Evolutionary conservation across 495 filamentous ascomycete species (phyloP), one percentile per base, ranked within the genome.

Genomic region (Evansstolkia leycettana): DNA sequence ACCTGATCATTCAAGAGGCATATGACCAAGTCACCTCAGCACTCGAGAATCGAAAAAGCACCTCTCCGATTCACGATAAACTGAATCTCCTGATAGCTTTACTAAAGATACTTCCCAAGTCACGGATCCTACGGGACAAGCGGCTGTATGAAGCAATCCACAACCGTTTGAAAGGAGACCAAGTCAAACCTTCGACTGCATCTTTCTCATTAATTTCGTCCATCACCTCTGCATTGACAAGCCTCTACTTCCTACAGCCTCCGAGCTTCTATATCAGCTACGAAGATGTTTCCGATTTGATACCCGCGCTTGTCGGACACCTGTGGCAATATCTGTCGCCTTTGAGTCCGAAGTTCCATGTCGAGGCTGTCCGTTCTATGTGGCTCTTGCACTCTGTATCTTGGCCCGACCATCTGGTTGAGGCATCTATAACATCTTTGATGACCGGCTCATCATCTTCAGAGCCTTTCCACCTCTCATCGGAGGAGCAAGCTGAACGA

Each of bases 261-360:
- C 43, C 60, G 15, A 60, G 62, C 17, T 55, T 60, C 40, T 70
- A 73, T 42, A 55, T 79, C 37, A 62, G 60, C 30, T 57, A 65
- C 30, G 49, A 67, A 28, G 69, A 80, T 35, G 56, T 86, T 5
- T 76, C 76, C 19, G 68, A 75, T 15, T 52, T 89, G 12, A 72
- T 88, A 12, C 67, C 77, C 8, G 62, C 71, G 16, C 55, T 94
- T 13, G 75, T 90, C 10, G 67, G 62, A 10, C 67, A 75, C 39
- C 63, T 88, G 0, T 96, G 89, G 89, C 43, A 60, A 16, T 87
- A 80, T 50, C 62, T 95, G 23, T 84, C 84, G 0, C 78, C 84
- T 15, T 60, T 78, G 13, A 78, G 77, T 37, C 88, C 86, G 0
- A 92, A 92, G 48, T 88, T 88, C 43, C 90, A 94, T 51, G 85